Conservation (phyloP, 139 green algal genomes). For the Chlamydomonas eustigma region DNA sequence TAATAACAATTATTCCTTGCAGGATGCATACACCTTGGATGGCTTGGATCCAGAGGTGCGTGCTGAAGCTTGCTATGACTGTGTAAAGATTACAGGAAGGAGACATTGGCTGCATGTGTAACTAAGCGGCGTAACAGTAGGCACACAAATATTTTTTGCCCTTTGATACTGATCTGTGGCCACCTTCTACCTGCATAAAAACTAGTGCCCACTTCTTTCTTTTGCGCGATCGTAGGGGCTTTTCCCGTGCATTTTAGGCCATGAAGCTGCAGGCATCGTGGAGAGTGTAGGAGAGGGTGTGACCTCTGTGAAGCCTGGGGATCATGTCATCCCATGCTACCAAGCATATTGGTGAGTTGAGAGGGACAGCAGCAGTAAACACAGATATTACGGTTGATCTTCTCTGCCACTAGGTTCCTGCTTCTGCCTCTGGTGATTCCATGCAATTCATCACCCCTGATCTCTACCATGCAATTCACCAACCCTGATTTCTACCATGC, state of each 20-base stretch:
- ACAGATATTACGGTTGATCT: background rate
- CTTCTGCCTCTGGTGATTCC: slow-evolving; percentile 17
- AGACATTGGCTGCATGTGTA: too few relatives aligned
- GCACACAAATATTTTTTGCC: too few relatives aligned
- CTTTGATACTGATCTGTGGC: too few relatives aligned
- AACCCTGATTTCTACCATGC: too few relatives aligned
- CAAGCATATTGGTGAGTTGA: slow-evolving; percentile 46
- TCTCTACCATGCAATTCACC: too few relatives aligned
- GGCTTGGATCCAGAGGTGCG: slow-evolving; percentile 67
- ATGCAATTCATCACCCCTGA: background rate
- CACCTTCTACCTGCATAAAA: too few relatives aligned
- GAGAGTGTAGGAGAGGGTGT: slow-evolving; percentile 90
- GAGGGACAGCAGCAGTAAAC: background rate
- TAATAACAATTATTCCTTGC: too few relatives aligned
- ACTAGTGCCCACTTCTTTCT: too few relatives aligned
- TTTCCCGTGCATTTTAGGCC: slow-evolving; percentile 96
- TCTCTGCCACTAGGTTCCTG: background rate
- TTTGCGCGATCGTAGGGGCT: slow-evolving; percentile 46
- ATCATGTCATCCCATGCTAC: slow-evolving; percentile 95
- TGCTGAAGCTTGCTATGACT: too few relatives aligned
- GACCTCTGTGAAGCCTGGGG: slow-evolving; percentile 66
- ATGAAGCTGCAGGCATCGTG: slow-evolving; percentile 95
- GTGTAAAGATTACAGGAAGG: too few relatives aligned
- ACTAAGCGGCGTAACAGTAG: too few relatives aligned
- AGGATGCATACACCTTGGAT: slow-evolving; percentile 87